These are phyloP conservation scores for Blastocystis sp. DNA, from an alignment of 352 stramenopile species.

Conservation along the genomic window DNA sequence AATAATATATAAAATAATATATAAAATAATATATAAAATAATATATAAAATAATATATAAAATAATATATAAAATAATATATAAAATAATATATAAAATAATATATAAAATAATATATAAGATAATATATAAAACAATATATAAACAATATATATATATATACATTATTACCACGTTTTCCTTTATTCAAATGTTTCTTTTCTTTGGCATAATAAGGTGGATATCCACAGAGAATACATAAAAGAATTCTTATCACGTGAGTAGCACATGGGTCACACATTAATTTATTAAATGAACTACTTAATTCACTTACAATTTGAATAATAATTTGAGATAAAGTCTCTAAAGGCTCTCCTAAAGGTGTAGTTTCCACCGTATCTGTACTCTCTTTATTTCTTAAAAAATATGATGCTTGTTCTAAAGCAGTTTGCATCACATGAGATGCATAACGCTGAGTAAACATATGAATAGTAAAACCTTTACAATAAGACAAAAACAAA, in stretches of 20 bases:
- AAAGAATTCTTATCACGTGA: constrained; percentile 12
- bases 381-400: constrained; percentile 1
- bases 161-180: too few species aligned
- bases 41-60: too few species aligned
- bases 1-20: too few species aligned
- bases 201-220: constrained; percentile 2
- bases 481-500: constrained; percentile 31
- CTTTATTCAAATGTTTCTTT: constrained; percentile 34
- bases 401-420: constrained; percentile 23
- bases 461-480: constrained; percentile 35
- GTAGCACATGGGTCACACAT: constrained; percentile 15
- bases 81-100: too few species aligned
- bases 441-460: constrained; percentile 34
- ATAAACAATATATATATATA: too few species aligned
- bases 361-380: not conserved
- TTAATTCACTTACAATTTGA: constrained; percentile 14
- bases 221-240: constrained; percentile 27
- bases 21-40: too few species aligned
- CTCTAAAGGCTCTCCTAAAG: constrained; percentile 20
- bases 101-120: too few species aligned
- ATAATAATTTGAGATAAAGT: constrained; percentile 10
- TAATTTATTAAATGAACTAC: not conserved
- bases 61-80: too few species aligned
- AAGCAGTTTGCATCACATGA: constrained; percentile 28
- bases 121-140: too few species aligned